Base-by-base conservation (phyloP, 345 rosid species). In the Clarkia xantiana region DNA sequence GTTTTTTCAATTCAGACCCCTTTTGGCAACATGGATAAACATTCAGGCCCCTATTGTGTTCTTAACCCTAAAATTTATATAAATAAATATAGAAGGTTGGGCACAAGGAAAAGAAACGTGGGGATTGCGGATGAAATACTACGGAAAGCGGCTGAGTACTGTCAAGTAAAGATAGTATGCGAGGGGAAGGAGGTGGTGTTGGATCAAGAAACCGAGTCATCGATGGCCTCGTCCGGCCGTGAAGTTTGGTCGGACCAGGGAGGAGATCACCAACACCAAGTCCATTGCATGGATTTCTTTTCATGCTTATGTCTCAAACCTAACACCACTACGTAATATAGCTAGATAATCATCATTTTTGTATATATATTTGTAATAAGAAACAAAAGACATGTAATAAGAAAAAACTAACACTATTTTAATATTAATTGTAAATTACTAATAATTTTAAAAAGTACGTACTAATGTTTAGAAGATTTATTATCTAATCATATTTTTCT, bases 141-240 rank as follows among this genome's bases (percentile, higher is more conserved):
- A 44, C 70, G 65, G 58, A 65, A 65, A 18, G 82, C 83, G 19
- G 69, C 80, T 7, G 76, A 69, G 0, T 49, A 54, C 34, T 79
- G 91, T 47, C 79, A 85, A 49, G 47, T 85, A 34, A 89, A 66
- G 64, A 57, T 82, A 50, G 55, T 82, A 45, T 75, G 81, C 53
- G 75, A 77, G 58, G 97, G 90, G 52, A 61, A 75, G 45, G 83
- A 76, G 51, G 74, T 70, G 49, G 52, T 49, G 8, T 11, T 60
- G 18, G 80, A 73, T 18, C 53, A 59, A 45, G 61, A 47, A 53
- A 55, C 42, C 3, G 62, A 53, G 1, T 53, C 47, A 17, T 51
- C 53, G 0, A 9, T 22, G 12, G 18, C 17, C 19, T 58, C 72
- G 2, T 45, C 46, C 9, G 49, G 46, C 50, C 51, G 66, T 42